phyloP scores from a whole-genome alignment of 495 filamentous ascomycete genomes.

The Tetracladium setigerum region DNA sequence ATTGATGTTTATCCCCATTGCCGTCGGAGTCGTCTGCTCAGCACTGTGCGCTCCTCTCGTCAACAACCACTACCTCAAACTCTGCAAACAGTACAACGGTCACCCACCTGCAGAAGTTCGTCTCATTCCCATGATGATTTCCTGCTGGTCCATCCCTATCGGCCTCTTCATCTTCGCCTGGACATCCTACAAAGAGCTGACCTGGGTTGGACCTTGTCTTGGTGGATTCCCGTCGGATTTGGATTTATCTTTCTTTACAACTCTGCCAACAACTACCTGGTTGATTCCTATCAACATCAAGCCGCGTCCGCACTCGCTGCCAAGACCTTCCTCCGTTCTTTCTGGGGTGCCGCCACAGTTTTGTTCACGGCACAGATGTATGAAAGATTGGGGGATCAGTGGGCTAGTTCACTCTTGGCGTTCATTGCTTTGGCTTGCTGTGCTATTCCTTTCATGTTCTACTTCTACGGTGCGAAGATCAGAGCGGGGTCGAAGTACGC shows the following conservation, averaged over 20 bases:
- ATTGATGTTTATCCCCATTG: slow-evolving; percentile 74
- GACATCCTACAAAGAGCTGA: slow-evolving; percentile 58
- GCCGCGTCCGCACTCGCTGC: slow-evolving; percentile 81
- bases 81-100: slow-evolving; percentile 50
- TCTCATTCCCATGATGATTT: slow-evolving; percentile 78
- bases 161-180: slow-evolving; percentile 72
- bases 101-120: slow-evolving; percentile 68
- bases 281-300: slow-evolving; percentile 79
- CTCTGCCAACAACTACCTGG: slow-evolving; percentile 72
- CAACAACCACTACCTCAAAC: slow-evolving; percentile 67
- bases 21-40: slow-evolving; percentile 57
- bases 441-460: slow-evolving; percentile 70
- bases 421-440: slow-evolving; percentile 69
- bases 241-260: slow-evolving; percentile 86
- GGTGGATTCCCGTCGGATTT: slow-evolving; percentile 72
- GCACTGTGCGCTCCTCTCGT: slow-evolving; percentile 61
- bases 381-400: slow-evolving; percentile 59
- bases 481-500: slow-evolving; percentile 57
- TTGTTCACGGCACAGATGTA: slow-evolving; percentile 83
- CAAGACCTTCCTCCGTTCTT: slow-evolving; percentile 70
- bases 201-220: slow-evolving; percentile 64
- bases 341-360: slow-evolving; percentile 70
- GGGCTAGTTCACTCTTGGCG: slow-evolving; percentile 63
- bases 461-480: slow-evolving; percentile 63
- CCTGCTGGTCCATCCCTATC: slow-evolving; percentile 57